These are phyloP conservation scores for Ceratobasidium sp. DNA, from an alignment of 1,284 basidiomycete genomes.

Conservation along the genomic window DNA sequence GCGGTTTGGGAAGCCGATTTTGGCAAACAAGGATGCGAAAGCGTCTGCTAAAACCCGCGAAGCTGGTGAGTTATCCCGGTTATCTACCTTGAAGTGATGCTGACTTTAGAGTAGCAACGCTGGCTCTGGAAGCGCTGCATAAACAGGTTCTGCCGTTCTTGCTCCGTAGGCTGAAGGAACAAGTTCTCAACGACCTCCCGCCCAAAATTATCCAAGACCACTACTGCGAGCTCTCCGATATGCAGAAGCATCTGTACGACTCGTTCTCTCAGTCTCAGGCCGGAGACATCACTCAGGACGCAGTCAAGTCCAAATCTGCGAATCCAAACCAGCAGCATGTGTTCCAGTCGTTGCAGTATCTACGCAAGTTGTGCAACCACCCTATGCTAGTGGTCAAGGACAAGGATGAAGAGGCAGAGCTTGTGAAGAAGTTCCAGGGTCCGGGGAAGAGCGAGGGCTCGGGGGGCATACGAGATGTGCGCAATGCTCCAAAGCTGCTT, in stretches of 20 bases:
- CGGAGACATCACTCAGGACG: constrained; percentile 51
- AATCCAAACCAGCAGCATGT: constrained; percentile 77
- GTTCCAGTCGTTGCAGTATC: constrained; percentile 96
- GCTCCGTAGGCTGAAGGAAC: constrained; percentile 95
- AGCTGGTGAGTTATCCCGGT: constrained; percentile 74
- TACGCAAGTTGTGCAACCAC: constrained; percentile 98
- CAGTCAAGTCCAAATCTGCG: constrained; percentile 54
- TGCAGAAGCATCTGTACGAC: constrained; percentile 95
- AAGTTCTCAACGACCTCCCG: constrained; percentile 95
- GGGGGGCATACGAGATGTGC: constrained; percentile 77
- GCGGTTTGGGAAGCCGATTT: constrained; percentile 94
- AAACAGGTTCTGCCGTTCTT: constrained; percentile 99
- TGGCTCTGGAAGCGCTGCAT: constrained; percentile 95
- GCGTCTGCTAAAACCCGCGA: constrained; percentile 88
- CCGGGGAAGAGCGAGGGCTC: constrained; percentile 48
- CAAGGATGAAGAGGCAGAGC: constrained; percentile 26
- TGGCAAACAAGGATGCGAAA: constrained; percentile 96
- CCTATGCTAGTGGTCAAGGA: constrained; percentile 89
- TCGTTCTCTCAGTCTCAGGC: constrained; percentile 90
- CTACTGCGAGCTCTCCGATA: constrained; percentile 95
- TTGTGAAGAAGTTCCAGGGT: constrained; percentile 17
- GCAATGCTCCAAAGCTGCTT: constrained; percentile 93
- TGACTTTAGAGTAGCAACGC: constrained; percentile 70
- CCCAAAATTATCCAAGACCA: constrained; percentile 99
- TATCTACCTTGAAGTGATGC: constrained; percentile 40